These are phyloP conservation scores for Myxozyma sirexii DNA, from an alignment of 805 yeast species.

Conservation along the genomic window DNA sequence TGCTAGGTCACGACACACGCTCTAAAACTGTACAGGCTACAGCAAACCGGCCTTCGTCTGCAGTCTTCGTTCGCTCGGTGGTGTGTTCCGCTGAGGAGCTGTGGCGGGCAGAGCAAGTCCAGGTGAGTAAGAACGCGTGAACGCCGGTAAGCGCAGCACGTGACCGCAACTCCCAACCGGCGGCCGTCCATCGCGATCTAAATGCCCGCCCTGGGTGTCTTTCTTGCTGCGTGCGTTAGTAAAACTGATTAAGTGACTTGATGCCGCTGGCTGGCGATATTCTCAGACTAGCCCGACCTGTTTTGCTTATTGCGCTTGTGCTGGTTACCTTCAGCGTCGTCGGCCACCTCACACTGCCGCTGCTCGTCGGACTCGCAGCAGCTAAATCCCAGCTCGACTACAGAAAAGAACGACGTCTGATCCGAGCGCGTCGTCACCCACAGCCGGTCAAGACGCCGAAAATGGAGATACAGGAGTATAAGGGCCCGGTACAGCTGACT, in stretches of 20 bases:
- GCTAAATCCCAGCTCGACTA: not conserved
- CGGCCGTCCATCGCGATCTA: too few relatives aligned
- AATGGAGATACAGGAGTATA: not conserved
- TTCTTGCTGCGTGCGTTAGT: not conserved
- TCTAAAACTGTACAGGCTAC: too few relatives aligned
- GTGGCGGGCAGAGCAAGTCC: not conserved
- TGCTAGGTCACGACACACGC: too few relatives aligned
- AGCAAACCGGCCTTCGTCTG: not conserved
- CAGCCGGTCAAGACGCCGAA: not conserved
- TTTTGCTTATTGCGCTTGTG: not conserved
- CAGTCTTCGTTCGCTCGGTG: not conserved
- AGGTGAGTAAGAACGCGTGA: not conserved
- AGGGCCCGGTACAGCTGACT: constrained; percentile 9
- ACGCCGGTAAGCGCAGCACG: not conserved
- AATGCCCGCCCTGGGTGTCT: not conserved
- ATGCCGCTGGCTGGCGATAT: not conserved
- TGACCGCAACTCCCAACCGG: constrained; percentile 6
- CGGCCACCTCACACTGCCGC: constrained; percentile 2
- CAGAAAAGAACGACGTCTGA: not conserved
- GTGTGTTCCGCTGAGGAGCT: not conserved
- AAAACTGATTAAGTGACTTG: not conserved
- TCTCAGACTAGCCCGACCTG: not conserved
- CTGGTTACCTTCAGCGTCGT: not conserved
- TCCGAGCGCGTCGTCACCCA: not conserved
- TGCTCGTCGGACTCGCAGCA: constrained; percentile 1